Evolutionary conservation across 768 basidiomycete genomes (phyloP).

Genomic region (Panaeolus cyanescens): DNA sequence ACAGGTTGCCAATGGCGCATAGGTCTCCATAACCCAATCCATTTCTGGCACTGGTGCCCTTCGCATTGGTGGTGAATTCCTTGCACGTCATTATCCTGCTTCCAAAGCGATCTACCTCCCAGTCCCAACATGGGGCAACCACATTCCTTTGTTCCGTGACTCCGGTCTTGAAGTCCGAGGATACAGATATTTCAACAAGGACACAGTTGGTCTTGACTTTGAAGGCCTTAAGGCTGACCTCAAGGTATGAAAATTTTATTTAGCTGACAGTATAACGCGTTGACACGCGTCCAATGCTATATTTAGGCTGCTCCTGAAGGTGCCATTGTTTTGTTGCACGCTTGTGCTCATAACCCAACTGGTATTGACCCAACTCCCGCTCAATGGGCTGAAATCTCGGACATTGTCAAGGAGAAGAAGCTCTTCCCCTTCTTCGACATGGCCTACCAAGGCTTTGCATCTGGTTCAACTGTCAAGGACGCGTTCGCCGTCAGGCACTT

Average conservation of each 20-base stretch:
- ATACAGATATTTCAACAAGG: slow-evolving; percentile 94
- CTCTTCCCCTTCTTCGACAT: slow-evolving; percentile 99
- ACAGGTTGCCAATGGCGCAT: slow-evolving; percentile 11
- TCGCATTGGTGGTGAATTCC: slow-evolving; percentile 91
- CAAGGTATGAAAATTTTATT: slow-evolving; percentile 54
- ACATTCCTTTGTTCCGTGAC: slow-evolving; percentile 90
- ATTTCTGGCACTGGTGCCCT: slow-evolving; percentile 99
- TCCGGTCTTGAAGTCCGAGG: slow-evolving; percentile 91
- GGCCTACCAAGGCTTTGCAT: slow-evolving; percentile 99
- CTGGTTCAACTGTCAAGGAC: slow-evolving; percentile 86
- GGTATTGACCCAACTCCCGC: slow-evolving; percentile 93
- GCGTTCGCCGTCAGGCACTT: slow-evolving; percentile 97
- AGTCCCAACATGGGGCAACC: slow-evolving; percentile 96
- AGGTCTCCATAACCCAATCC: slow-evolving; percentile 89
- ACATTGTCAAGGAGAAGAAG: slow-evolving; percentile 83
- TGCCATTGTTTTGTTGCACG: slow-evolving; percentile 89
- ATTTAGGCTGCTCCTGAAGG: slow-evolving; percentile 69
- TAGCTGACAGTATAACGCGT: not conserved
- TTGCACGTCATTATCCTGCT: slow-evolving; percentile 86
- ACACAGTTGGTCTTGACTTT: slow-evolving; percentile 91
- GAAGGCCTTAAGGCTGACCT: slow-evolving; percentile 88
- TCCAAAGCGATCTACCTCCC: slow-evolving; percentile 91
- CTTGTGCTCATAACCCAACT: slow-evolving; percentile 99
- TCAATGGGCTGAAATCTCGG: slow-evolving; percentile 91
- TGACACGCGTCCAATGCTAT: slow-evolving; percentile 4